Evolutionary conservation across 345 rosid species (phyloP).

Genomic region (Eucalyptus cloeziana): DNA sequence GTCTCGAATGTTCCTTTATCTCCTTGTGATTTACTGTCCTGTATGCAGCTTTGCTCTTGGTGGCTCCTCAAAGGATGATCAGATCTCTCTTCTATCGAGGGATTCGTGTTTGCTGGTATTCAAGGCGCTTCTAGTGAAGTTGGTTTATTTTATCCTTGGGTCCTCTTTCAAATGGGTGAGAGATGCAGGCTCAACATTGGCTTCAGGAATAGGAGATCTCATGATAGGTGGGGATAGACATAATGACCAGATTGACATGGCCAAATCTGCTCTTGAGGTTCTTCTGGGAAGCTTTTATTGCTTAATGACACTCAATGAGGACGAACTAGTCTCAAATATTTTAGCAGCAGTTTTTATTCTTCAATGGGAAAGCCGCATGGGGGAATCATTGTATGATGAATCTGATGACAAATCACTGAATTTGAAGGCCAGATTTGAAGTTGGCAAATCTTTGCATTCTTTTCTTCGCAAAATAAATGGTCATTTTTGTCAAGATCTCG

Average conservation of each 20-base stretch:
- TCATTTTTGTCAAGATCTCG: constrained; percentile 39
- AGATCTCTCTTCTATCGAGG: constrained; percentile 43
- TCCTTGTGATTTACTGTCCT: not conserved
- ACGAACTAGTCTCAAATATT: constrained; percentile 42
- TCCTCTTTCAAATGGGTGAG: constrained; percentile 56
- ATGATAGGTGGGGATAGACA: constrained; percentile 11
- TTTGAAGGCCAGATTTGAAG: constrained; percentile 18
- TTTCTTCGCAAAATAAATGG: constrained; percentile 30
- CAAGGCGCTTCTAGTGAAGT: constrained; percentile 32
- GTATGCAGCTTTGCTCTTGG: constrained; percentile 71
- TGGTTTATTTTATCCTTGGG: constrained; percentile 35
- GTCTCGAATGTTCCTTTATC: not conserved
- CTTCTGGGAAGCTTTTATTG: constrained; percentile 53
- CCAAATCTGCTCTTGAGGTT: constrained; percentile 55
- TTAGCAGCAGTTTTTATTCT: constrained; percentile 50
- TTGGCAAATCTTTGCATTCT: constrained; percentile 26
- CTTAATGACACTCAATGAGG: constrained; percentile 42
- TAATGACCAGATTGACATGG: constrained; percentile 16
- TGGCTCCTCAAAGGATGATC: constrained; percentile 40
- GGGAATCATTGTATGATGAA: constrained; percentile 10
- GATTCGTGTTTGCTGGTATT: constrained; percentile 35
- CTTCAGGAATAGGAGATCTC: constrained; percentile 9
- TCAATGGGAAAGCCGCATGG: constrained; percentile 55
- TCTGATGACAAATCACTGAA: constrained; percentile 16
- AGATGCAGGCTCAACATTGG: constrained; percentile 31